Conservation (phyloP, 139 green algal genomes). For the Monoraphidium neglectum region DNA sequence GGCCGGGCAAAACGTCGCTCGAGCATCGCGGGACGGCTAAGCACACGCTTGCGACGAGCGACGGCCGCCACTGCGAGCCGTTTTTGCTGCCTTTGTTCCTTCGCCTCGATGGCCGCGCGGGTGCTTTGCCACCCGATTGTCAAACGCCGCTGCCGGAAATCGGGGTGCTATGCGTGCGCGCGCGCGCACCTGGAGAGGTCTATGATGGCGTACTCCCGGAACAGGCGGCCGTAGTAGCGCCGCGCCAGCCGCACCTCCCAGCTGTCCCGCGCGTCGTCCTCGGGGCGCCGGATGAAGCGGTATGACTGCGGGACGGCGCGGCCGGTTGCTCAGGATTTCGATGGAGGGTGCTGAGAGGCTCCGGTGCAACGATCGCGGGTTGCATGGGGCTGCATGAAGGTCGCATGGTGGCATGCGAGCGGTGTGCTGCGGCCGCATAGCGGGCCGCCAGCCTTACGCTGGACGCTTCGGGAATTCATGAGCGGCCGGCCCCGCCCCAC, state of each 20-base stretch:
- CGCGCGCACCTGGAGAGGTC: constrained; percentile 78
- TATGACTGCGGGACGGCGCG: constrained; percentile 42
- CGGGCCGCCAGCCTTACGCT: neutral
- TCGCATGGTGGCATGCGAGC: neutral
- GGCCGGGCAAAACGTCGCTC: neutral
- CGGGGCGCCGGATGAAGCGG: constrained; percentile 64
- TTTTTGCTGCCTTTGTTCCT: too few relatives aligned
- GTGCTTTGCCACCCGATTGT: too few relatives aligned
- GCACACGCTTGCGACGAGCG: too few relatives aligned
- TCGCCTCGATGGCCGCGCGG: too few relatives aligned
- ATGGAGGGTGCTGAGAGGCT: too few relatives aligned
- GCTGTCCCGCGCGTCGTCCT: constrained; percentile 59
- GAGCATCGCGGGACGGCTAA: neutral
- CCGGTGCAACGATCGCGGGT: too few relatives aligned
- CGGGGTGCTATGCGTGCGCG: neutral
- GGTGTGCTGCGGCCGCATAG: neutral
- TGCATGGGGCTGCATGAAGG: too few relatives aligned
- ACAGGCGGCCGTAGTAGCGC: constrained; percentile 88
- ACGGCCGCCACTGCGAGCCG: too few relatives aligned
- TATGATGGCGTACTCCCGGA: constrained; percentile 90
- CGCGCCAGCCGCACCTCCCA: constrained; percentile 78
- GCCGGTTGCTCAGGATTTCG: neutral
- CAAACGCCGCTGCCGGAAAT: too few relatives aligned
- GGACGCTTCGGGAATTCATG: neutral
- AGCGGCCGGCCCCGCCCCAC: neutral